Conservation (phyloP, 331 rosid species). For the Acacia pycnantha region DNA sequence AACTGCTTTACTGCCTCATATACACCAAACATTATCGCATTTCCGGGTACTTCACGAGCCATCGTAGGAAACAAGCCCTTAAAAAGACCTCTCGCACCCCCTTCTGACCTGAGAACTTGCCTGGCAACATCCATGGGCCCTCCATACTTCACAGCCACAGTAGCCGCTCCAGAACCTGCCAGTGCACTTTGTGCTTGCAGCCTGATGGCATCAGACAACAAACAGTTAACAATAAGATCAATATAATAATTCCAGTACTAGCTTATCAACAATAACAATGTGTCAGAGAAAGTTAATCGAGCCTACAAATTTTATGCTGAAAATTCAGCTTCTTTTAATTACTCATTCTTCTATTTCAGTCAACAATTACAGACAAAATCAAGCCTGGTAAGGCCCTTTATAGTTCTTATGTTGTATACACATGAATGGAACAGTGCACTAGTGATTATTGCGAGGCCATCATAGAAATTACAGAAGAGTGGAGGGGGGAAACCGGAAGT, state of each 20-base stretch:
- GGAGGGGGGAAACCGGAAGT: background rate
- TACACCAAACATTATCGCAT: constrained; percentile 89
- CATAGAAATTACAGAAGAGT: background rate
- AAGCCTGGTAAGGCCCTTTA: background rate
- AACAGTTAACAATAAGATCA: constrained; percentile 21
- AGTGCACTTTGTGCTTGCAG: constrained; percentile 95
- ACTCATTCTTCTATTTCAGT: constrained; percentile 7
- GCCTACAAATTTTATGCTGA: background rate
- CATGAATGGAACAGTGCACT: background rate
- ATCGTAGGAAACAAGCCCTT: constrained; percentile 86
- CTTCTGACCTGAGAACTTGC: constrained; percentile 86
- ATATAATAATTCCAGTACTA: background rate
- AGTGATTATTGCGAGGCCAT: background rate
- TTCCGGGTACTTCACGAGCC: constrained; percentile 94
- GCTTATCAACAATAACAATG: background rate
- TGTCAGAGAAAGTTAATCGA: constrained; percentile 6
- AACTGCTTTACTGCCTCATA: constrained; percentile 74
- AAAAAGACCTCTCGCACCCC: constrained; percentile 81
- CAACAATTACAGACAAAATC: constrained; percentile 4
- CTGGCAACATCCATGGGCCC: constrained; percentile 98
- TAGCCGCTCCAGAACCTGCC: constrained; percentile 54
- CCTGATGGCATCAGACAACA: constrained; percentile 43
- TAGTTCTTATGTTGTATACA: background rate
- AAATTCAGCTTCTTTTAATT: background rate
- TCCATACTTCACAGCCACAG: constrained; percentile 78